phyloP scores from a whole-genome alignment of 306 rosid genomes.

The Chamaecrista fasciculata region DNA sequence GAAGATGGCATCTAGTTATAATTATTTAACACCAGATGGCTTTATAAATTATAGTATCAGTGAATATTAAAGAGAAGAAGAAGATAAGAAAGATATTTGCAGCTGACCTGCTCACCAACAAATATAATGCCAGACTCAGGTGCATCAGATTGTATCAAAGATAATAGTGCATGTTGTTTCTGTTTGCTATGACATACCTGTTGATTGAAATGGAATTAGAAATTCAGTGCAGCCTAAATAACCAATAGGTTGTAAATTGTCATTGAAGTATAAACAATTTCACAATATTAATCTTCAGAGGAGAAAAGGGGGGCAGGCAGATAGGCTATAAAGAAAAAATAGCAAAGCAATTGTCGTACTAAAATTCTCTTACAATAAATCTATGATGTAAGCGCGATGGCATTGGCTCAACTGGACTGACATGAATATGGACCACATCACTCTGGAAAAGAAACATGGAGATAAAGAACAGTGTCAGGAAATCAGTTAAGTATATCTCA shows the following conservation, averaged over 20 bases:
- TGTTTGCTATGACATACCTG: constrained; percentile 56
- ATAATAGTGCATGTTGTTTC: constrained; percentile 62
- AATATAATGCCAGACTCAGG: constrained; percentile 78
- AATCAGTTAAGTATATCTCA: constrained; percentile 24
- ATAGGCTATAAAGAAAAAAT: neutral
- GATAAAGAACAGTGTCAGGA: constrained; percentile 1
- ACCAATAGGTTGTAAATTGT: constrained; percentile 3
- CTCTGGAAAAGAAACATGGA: constrained; percentile 47
- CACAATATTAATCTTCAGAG: constrained; percentile 8
- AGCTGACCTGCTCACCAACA: constrained; percentile 72
- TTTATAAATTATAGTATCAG: constrained; percentile 13
- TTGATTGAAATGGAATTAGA: constrained; percentile 34
- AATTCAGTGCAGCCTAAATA: constrained; percentile 22
- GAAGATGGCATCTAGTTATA: constrained; percentile 1
- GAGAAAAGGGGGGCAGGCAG: constrained; percentile 16
- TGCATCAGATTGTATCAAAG: constrained; percentile 63
- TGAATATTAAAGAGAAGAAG: constrained; percentile 10
- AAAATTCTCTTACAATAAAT: constrained; percentile 61
- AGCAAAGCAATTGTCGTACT: neutral
- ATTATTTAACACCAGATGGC: constrained; percentile 14
- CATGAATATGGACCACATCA: constrained; percentile 79
- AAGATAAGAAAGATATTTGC: constrained; percentile 34
- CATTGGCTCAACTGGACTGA: constrained; percentile 79
- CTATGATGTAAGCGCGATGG: constrained; percentile 73
- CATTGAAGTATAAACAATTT: constrained; percentile 5